A percentile compares a stretch with the other conserved stretches of the same genome.
phyloP scores from a whole-genome alignment of 2,329 filamentous ascomycete species.

The Calonectria leucothoes region DNA sequence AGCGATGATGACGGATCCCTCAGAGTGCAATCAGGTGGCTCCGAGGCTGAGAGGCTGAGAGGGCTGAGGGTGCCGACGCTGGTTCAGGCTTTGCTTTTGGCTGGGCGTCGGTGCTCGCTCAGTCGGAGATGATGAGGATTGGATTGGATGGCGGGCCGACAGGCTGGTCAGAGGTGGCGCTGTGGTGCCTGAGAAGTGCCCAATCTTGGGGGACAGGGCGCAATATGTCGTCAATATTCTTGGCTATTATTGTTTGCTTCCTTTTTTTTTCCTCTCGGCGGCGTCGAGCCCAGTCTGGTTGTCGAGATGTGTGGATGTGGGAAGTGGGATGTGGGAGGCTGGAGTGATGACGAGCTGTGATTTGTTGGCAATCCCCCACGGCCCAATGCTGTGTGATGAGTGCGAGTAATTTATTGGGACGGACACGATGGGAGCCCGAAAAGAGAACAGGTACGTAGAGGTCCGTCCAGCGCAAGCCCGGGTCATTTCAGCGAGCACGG shows the following conservation, averaged over 20 bases:
- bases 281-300: background rate
- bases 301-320: slow-evolving; percentile 12
- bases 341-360: slow-evolving; percentile 3
- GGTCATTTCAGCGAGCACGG: background rate
- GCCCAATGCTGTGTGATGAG: background rate
- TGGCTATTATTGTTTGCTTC: background rate
- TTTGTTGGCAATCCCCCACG: slow-evolving; percentile 1
- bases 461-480: background rate
- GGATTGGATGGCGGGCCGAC: background rate
- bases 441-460: too few relatives aligned
- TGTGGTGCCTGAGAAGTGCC: slow-evolving; percentile 9
- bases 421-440: background rate
- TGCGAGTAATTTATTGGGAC: background rate
- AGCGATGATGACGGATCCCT: background rate
- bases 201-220: background rate
- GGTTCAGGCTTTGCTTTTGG: slow-evolving; percentile 11
- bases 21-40: slow-evolving; percentile 14
- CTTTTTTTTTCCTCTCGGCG: background rate
- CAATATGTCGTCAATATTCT: background rate
- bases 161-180: slow-evolving; percentile 1
- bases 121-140: background rate
- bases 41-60: slow-evolving; percentile 13
- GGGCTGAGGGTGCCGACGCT: slow-evolving; percentile 1
- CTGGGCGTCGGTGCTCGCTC: background rate
- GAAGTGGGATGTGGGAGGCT: slow-evolving; percentile 21